A percentile compares a stretch with the other conserved stretches of the same genome.
These are phyloP conservation scores for Moricandia moricandioides DNA, from an alignment of 345 rosid genomes.

Conservation along the genomic window DNA sequence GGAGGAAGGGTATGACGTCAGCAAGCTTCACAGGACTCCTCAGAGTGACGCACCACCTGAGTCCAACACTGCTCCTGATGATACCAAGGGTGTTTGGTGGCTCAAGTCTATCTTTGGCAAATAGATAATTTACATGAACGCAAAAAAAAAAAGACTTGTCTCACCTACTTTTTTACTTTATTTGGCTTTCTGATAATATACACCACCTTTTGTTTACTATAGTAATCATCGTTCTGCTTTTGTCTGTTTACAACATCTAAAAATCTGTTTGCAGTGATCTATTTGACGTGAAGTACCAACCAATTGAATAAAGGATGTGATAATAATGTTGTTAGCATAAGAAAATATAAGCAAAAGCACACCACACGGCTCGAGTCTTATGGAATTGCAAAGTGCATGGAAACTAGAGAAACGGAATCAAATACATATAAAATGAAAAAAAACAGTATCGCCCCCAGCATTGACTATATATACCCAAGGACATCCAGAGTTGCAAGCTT, in stretches of 20 bases:
- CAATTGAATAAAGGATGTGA: too few relatives aligned
- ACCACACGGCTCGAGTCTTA: not conserved
- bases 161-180: not conserved
- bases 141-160: not conserved
- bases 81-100: slow-evolving; percentile 91
- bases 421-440: not conserved
- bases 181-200: slow-evolving; percentile 1
- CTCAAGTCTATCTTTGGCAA: slow-evolving; percentile 65
- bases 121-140: slow-evolving; percentile 15
- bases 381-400: not conserved
- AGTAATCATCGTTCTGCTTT: not conserved
- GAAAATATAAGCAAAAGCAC: too few relatives aligned
- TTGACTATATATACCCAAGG: not conserved
- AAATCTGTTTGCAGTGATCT: too few relatives aligned
- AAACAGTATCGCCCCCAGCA: not conserved
- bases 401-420: not conserved
- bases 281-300: too few relatives aligned
- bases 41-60: slow-evolving; percentile 67
- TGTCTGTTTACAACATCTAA: not conserved
- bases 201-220: not conserved
- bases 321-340: too few relatives aligned
- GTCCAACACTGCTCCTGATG: slow-evolving; percentile 46
- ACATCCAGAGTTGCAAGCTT: not conserved
- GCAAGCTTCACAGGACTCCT: slow-evolving; percentile 74
- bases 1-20: slow-evolving; percentile 63